Conservation (phyloP, 2,329 filamentous ascomycete species). For the Furcasterigmium furcatum region DNA sequence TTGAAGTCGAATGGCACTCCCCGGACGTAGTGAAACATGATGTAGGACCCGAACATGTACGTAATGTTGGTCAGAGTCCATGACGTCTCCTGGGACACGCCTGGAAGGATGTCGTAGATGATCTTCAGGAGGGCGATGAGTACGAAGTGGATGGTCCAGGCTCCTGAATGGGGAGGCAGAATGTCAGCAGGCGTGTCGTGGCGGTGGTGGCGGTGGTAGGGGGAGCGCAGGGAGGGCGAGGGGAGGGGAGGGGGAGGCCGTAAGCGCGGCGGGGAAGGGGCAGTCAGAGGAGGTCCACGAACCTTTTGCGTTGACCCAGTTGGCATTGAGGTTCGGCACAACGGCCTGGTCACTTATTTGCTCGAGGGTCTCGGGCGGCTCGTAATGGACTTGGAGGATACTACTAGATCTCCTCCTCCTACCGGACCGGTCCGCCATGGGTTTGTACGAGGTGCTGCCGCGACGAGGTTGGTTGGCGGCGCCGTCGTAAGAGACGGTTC, state of each 20-base stretch:
- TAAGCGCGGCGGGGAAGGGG: not conserved
- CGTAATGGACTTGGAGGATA: conserved; percentile 87
- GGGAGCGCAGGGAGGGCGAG: not conserved
- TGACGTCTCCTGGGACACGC: conserved; percentile 94
- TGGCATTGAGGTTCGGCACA: conserved; percentile 91
- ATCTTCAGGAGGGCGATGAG: conserved; percentile 91
- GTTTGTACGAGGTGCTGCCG: conserved; percentile 55
- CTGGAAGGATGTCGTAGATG: conserved; percentile 93
- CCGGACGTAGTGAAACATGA: conserved; percentile 99
- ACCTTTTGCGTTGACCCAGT: conserved; percentile 99
- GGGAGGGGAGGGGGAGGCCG: not conserved
- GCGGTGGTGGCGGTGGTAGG: not conserved
- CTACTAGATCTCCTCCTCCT: conserved; percentile 95
- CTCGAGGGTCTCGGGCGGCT: conserved; percentile 93
- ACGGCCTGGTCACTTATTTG: conserved; percentile 96
- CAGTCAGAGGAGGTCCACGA: conserved; percentile 24
- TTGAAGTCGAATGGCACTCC: conserved; percentile 99
- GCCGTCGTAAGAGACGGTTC: conserved; percentile 88
- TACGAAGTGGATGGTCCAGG: conserved; percentile 96
- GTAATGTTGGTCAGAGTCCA: conserved; percentile 99
- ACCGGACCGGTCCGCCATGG: conserved; percentile 64
- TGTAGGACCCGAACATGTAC: conserved; percentile 97
- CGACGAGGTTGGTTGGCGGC: conserved; percentile 67
- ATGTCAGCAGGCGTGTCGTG: conserved; percentile 7
- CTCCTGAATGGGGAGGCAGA: conserved; percentile 54